phyloP scores from a whole-genome alignment of 768 basidiomycete species.

The Podaxis carcinomalis region DNA sequence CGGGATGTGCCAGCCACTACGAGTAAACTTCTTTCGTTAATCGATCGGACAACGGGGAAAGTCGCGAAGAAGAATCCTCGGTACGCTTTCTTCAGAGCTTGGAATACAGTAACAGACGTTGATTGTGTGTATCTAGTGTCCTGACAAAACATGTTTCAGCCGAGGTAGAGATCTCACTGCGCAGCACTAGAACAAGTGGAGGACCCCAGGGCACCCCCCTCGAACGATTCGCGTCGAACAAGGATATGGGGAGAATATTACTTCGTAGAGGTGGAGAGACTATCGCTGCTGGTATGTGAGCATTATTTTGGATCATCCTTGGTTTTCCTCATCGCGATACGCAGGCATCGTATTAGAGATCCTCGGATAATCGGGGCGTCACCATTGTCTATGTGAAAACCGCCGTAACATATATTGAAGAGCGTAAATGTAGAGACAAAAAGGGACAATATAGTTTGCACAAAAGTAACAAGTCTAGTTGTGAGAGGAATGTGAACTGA shows the following conservation, averaged over 20 bases:
- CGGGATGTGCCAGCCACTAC: constrained; percentile 88
- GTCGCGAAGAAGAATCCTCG: constrained; percentile 78
- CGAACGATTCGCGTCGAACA: constrained; percentile 83
- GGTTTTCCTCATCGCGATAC: background rate
- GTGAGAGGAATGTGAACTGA: background rate
- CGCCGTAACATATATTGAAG: background rate
- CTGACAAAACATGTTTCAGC: constrained; percentile 83
- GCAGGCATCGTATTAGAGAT: constrained; percentile 44
- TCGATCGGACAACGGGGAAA: constrained; percentile 76
- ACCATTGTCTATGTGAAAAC: background rate
- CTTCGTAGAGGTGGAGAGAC: constrained; percentile 90
- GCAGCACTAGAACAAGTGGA: constrained; percentile 49
- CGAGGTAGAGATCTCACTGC: constrained; percentile 77
- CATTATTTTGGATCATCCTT: background rate
- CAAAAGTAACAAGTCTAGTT: background rate
- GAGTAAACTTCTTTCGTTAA: constrained; percentile 68
- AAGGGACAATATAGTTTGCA: background rate
- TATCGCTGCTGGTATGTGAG: constrained; percentile 71
- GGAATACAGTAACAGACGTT: background rate
- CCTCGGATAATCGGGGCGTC: constrained; percentile 5
- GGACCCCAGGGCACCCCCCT: constrained; percentile 65
- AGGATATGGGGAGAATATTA: constrained; percentile 93
- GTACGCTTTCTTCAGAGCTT: constrained; percentile 27
- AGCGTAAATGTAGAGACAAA: background rate
- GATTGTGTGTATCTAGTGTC: constrained; percentile 45